Evolutionary conservation across 495 filamentous ascomycete species (phyloP).

Genomic region (Glonium stellatum): DNA sequence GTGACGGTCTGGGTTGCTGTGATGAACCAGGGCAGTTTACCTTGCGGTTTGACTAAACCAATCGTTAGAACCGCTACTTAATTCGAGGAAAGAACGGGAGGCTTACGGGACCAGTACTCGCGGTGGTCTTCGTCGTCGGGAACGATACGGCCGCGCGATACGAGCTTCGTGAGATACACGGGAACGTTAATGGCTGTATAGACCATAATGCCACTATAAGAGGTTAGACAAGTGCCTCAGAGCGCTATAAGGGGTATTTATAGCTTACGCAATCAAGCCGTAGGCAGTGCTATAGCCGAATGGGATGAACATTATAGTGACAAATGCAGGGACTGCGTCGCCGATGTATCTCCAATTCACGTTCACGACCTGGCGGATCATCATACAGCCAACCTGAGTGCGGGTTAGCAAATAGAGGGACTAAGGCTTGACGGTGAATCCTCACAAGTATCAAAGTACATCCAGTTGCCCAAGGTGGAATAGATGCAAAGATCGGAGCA

Average conservation of each 20-base stretch:
- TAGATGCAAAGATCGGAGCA: constrained; percentile 58
- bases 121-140: constrained; percentile 65
- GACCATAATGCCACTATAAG: constrained; percentile 54
- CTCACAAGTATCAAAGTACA: constrained; percentile 77
- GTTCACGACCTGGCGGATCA: constrained; percentile 63
- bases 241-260: background rate
- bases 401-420: background rate
- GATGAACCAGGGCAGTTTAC: constrained; percentile 30
- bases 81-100: background rate
- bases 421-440: constrained; percentile 40
- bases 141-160: constrained; percentile 58
- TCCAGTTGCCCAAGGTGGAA: constrained; percentile 62
- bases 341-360: constrained; percentile 82
- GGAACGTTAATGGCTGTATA: constrained; percentile 63
- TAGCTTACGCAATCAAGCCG: constrained; percentile 55
- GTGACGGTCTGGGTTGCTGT: constrained; percentile 7
- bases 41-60: constrained; percentile 19
- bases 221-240: background rate
- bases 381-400: constrained; percentile 27
- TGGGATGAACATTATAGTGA: constrained; percentile 77
- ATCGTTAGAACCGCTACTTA: background rate
- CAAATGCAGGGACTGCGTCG: constrained; percentile 73
- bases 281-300: constrained; percentile 79
- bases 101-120: constrained; percentile 64
- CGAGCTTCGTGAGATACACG: constrained; percentile 58